Percentiles rank a stretch among this genome's conserved stretches.
phyloP scores from a whole-genome alignment of 2,329 filamentous ascomycete genomes.

The Aspergillus sp. region DNA sequence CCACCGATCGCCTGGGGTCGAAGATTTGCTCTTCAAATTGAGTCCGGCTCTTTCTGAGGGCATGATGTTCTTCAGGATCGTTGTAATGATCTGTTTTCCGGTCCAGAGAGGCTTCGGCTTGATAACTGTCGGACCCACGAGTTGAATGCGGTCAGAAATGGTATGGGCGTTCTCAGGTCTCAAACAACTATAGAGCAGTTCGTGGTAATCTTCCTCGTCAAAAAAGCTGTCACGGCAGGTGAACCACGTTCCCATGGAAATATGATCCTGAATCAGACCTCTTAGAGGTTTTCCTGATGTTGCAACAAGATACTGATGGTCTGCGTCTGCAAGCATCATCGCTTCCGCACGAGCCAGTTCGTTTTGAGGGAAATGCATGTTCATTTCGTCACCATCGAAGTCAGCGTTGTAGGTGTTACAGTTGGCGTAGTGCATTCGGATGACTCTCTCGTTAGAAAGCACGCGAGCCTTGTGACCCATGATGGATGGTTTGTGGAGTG shows the following conservation, averaged over 20 bases:
- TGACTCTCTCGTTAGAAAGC: slow-evolving; percentile 89
- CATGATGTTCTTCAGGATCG: slow-evolving; percentile 87
- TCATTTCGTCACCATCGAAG: slow-evolving; percentile 99
- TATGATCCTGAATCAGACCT: slow-evolving; percentile 97
- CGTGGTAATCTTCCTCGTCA: slow-evolving; percentile 81
- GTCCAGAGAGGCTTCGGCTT: slow-evolving; percentile 86
- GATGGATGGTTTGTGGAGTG: slow-evolving; percentile 96
- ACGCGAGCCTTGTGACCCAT: slow-evolving; percentile 96
- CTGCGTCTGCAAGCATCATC: slow-evolving; percentile 88
- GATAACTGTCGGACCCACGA: slow-evolving; percentile 75
- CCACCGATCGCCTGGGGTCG: slow-evolving; percentile 79
- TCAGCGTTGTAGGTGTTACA: slow-evolving; percentile 99
- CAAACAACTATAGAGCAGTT: slow-evolving; percentile 87
- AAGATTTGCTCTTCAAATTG: slow-evolving; percentile 75
- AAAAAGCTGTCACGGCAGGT: slow-evolving; percentile 93
- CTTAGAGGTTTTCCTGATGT: slow-evolving; percentile 90
- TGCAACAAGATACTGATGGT: slow-evolving; percentile 93
- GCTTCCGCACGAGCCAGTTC: slow-evolving; percentile 92
- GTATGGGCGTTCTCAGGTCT: slow-evolving; percentile 90
- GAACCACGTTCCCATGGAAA: slow-evolving; percentile 88
- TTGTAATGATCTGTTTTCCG: slow-evolving; percentile 93
- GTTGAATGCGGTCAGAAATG: slow-evolving; percentile 74
- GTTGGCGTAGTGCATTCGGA: slow-evolving; percentile 99
- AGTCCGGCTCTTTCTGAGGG: slow-evolving; percentile 74
- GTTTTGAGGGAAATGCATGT: slow-evolving; percentile 99